These are phyloP conservation scores for Sporothrix mexicana DNA, from an alignment of 2,329 filamentous ascomycete species.

Conservation along the genomic window DNA sequence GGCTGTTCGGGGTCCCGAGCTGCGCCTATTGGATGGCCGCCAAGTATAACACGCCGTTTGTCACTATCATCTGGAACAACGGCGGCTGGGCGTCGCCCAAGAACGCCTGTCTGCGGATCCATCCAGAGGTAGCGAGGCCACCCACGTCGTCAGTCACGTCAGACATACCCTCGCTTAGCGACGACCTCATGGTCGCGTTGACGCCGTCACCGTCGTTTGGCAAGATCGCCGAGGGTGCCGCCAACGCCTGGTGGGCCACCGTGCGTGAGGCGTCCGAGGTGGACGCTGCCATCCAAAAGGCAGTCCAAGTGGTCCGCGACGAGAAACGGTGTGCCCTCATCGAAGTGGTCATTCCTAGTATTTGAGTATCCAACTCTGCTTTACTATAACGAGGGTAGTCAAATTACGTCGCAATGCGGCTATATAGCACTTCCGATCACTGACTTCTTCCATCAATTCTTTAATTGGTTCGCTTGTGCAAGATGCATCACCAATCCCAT, in stretches of 20 bases:
- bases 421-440: no score
- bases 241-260: conserved; percentile 19
- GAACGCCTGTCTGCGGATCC: conserved; percentile 16
- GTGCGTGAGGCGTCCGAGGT: background rate
- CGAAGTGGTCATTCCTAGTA: conserved; percentile 2
- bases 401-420: no score
- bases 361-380: no score
- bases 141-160: no score
- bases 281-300: background rate
- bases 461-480: background rate
- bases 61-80: conserved; percentile 22
- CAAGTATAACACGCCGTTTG: conserved; percentile 17
- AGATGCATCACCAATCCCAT: no score
- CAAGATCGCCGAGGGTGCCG: conserved; percentile 18
- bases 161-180: background rate
- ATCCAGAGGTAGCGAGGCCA: background rate
- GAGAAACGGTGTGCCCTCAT: background rate
- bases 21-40: conserved; percentile 9
- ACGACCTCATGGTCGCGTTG: conserved; percentile 18
- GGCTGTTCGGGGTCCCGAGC: conserved; percentile 3
- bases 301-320: background rate
- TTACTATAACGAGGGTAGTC: no score
- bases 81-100: conserved; percentile 20
- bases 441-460: background rate
- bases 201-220: conserved; percentile 7